Conservation (phyloP, 108 stramenopile genomes). For the Nannochloropsis salina region DNA sequence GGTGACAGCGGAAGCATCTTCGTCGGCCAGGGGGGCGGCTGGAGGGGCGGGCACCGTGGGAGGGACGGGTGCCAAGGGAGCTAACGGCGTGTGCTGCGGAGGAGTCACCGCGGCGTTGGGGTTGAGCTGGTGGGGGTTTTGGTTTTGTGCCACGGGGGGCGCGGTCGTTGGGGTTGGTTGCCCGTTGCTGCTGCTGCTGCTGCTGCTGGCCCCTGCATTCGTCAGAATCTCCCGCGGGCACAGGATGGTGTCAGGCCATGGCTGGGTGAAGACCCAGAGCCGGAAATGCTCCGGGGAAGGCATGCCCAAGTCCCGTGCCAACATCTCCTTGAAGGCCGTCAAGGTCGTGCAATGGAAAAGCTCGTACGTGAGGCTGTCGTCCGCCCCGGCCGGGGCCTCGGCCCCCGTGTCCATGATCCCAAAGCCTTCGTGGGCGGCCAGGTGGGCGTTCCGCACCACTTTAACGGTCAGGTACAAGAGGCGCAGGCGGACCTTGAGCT, state of each 20-base stretch:
- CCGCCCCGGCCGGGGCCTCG: background rate
- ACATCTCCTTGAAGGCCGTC: background rate
- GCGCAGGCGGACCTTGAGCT: slow-evolving; percentile 3
- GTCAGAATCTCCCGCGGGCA: background rate
- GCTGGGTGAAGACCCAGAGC: background rate
- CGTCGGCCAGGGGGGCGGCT: background rate
- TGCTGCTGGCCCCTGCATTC: background rate
- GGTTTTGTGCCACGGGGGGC: background rate
- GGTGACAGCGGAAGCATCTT: background rate
- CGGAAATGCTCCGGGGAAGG: background rate
- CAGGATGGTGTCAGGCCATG: background rate
- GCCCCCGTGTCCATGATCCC: slow-evolving; percentile 13
- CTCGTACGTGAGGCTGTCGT: slow-evolving; percentile 7
- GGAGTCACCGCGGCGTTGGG: background rate
- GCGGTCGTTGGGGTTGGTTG: background rate
- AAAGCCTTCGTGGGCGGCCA: background rate
- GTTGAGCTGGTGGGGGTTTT: background rate
- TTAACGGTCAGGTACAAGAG: background rate
- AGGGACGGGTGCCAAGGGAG: background rate
- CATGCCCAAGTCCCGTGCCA: background rate
- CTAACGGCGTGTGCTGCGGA: background rate
- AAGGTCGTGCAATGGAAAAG: background rate
- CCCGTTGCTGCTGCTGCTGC: background rate
- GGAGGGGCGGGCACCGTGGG: slow-evolving; percentile 4
- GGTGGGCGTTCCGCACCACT: background rate